Evolutionary conservation across 2,329 filamentous ascomycete genomes (phyloP), one percentile per base, ranked within the genome.

Genomic region (Leptographium procerum): DNA sequence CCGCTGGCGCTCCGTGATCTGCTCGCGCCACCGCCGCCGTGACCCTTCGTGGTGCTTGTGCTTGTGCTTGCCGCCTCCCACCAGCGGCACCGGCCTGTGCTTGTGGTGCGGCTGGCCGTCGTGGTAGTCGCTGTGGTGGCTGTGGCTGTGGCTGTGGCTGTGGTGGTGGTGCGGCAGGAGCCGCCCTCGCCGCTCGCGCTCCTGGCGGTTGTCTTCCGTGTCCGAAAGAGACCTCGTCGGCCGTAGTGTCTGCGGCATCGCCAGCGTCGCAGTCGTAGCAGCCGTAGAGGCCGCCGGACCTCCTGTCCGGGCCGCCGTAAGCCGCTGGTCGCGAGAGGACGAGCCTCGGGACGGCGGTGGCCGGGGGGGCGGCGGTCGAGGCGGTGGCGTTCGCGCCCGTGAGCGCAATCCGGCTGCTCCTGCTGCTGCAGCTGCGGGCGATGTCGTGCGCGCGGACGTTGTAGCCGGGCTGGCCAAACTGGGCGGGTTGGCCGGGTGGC

Each of bases 31-130:
- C 8, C 87, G 81, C 66, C 83, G 85, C 22, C 88, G 80, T 4
- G 86, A 80, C 0, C 86, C 88, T 68, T 92, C 88, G 65, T 89
- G 84, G 66, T 94, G 88, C 1, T 84, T 80, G 68, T 91, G 88
- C 60, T 87, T 85, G 56, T 61, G 57, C 43, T 58, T 59, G 11
- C 60, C 34, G 55, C 77, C 75, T 55, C 72, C 66, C 54, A 72
- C 71, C 63, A 78, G 74, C 57, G 73, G 73, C 55, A 56, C 40
- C 31, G 55, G 57, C 24, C 59, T 31, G 47, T 81, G 69, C 50
- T 67, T 65, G 43, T 66, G 62, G n/a, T n/a, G n/a, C n/a, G n/a
- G n/a, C n/a, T n/a, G n/a, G n/a, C n/a, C n/a, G n/a, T n/a, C n/a
- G n/a, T n/a, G n/a, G n/a, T n/a, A n/a, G n/a, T n/a, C n/a, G n/a